These are phyloP conservation scores for Saccharomycopsis sp. DNA, from an alignment of 805 yeast species.

Conservation along the genomic window DNA sequence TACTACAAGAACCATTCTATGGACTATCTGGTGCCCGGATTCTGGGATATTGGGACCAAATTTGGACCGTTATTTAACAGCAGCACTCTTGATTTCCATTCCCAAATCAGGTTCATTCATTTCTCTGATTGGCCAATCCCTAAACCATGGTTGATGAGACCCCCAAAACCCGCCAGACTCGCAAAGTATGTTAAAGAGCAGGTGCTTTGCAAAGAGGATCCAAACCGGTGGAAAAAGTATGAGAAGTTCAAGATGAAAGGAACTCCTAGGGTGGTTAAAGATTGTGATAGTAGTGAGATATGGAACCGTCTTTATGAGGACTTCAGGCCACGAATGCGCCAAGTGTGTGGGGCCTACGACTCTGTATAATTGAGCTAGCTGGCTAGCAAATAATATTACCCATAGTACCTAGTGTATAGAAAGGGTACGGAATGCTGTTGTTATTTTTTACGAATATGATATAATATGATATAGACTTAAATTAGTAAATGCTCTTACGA, in stretches of 20 bases:
- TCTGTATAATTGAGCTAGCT: too few relatives aligned
- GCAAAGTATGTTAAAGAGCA: slow-evolving; percentile 27
- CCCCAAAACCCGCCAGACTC: too few relatives aligned
- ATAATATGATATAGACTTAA: too few relatives aligned
- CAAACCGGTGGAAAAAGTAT: slow-evolving; percentile 14
- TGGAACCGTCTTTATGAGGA: slow-evolving; percentile 31
- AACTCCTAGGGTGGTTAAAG: slow-evolving; percentile 27
- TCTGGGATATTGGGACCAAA: slow-evolving; percentile 1
- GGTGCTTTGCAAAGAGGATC: slow-evolving; percentile 27
- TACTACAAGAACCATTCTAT: slow-evolving; percentile 21
- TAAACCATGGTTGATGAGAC: slow-evolving; percentile 49
- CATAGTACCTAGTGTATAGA: too few relatives aligned
- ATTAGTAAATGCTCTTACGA: too few relatives aligned
- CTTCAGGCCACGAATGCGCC: slow-evolving; percentile 11
- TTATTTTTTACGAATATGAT: too few relatives aligned
- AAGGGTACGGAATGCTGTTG: too few relatives aligned
- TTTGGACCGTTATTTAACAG: neutral
- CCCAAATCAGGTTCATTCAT: slow-evolving; percentile 41
- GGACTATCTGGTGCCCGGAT: neutral
- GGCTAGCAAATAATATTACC: too few relatives aligned
- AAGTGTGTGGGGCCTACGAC: too few relatives aligned
- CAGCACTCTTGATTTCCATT: slow-evolving; percentile 27
- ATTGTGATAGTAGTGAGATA: slow-evolving; percentile 29
- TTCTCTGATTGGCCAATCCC: slow-evolving; percentile 60
- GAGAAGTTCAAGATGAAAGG: neutral